A percentile compares a stretch with the other conserved stretches of the same genome.
These are phyloP conservation scores for Eucalyptus marginata DNA, from an alignment of 345 rosid genomes.

Conservation along the genomic window DNA sequence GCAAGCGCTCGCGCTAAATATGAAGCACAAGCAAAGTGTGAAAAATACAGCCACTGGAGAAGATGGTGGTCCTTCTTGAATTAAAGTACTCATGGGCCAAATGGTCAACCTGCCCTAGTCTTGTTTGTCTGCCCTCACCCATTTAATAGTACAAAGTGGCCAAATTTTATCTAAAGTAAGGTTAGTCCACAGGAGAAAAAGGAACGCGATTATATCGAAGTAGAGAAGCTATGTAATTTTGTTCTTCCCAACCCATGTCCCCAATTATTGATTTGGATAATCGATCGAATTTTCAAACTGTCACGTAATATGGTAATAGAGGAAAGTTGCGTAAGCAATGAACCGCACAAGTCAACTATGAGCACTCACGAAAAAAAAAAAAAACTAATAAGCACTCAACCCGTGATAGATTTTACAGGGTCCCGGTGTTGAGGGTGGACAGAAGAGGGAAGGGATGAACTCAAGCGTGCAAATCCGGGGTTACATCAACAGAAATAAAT, in stretches of 20 bases:
- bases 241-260: not conserved
- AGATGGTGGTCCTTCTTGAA: not conserved
- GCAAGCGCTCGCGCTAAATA: not conserved
- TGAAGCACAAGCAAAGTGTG: not conserved
- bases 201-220: not conserved
- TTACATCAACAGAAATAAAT: not conserved
- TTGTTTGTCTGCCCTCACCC: not conserved
- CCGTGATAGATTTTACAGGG: not conserved
- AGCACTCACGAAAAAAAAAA: not conserved
- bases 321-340: not conserved
- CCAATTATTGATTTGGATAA: not conserved
- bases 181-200: not conserved
- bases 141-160: not conserved
- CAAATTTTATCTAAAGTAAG: not conserved
- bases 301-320: not conserved
- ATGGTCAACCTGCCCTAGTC: not conserved
- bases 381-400: not conserved
- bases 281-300: not conserved
- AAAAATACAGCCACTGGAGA: not conserved
- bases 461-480: not conserved
- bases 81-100: not conserved
- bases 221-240: not conserved
- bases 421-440: not conserved
- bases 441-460: not conserved
- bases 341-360: not conserved